Percentiles rank a stretch among this genome's conserved stretches.
phyloP scores from a whole-genome alignment of 148 eudicot genomes.

The Fagopyrum homotropicum region DNA sequence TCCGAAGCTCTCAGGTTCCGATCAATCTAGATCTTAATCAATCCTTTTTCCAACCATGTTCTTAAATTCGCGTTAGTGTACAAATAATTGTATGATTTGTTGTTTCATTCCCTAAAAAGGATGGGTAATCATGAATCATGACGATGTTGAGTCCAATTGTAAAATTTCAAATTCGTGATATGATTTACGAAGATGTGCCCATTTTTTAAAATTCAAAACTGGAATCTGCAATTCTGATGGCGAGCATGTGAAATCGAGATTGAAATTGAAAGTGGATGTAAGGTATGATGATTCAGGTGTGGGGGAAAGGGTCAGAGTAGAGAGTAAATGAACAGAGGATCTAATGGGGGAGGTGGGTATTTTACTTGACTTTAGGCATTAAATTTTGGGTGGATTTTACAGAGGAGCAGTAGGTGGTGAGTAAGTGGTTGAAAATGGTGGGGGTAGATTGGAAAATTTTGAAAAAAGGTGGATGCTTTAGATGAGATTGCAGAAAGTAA shows the following conservation, averaged over 20 bases:
- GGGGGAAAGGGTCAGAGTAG: not conserved
- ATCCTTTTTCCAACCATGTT: not conserved
- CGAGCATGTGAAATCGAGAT: not conserved
- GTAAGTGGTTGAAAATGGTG: not conserved
- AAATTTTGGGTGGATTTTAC: not conserved
- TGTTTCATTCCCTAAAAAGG: not conserved
- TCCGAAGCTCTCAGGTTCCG: conserved; percentile 37
- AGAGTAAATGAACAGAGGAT: not conserved
- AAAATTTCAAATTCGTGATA: not conserved
- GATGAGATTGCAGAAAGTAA: not conserved
- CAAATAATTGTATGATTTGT: conserved; percentile 3
- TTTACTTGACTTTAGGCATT: not conserved
- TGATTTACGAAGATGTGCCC: not conserved
- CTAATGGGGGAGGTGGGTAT: not conserved
- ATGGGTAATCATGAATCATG: not conserved
- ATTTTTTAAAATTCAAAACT: not conserved
- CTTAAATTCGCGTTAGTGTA: not conserved
- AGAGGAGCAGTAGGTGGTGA: not conserved
- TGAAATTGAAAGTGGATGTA: not conserved
- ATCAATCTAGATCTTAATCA: conserved; percentile 12
- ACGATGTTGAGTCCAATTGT: conserved; percentile 13
- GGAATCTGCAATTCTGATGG: not conserved
- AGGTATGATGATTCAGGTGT: not conserved
- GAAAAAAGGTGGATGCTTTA: no score
- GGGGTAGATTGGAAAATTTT: not conserved